phyloP scores from a whole-genome alignment of 257 asterid genomes.

The Asclepias syriaca region DNA sequence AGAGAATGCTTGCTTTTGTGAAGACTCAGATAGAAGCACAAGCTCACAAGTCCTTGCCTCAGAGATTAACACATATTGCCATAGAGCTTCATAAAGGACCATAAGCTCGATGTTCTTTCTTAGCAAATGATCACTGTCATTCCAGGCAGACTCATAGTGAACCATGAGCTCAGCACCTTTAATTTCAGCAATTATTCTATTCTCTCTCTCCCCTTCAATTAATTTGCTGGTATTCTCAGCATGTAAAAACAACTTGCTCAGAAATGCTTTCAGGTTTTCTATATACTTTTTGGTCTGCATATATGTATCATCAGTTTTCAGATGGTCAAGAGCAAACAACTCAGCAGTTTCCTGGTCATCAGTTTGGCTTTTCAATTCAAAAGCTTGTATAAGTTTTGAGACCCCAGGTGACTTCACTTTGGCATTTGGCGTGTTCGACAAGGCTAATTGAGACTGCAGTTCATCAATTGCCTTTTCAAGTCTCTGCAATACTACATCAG shows the following conservation, averaged over 20 bases:
- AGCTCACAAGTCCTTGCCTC: slow-evolving; percentile 52
- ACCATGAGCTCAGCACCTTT: slow-evolving; percentile 32
- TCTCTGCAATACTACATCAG: slow-evolving; percentile 40
- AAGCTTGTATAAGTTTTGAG: slow-evolving; percentile 81
- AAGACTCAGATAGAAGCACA: slow-evolving; percentile 38
- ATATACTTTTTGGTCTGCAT: slow-evolving; percentile 37
- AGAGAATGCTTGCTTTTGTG: slow-evolving; percentile 46
- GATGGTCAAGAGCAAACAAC: slow-evolving; percentile 32
- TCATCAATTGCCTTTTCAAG: slow-evolving; percentile 68
- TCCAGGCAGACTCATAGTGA: slow-evolving; percentile 38
- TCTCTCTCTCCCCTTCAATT: slow-evolving; percentile 40
- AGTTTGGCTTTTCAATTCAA: slow-evolving; percentile 52
- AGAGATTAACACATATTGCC: slow-evolving; percentile 35
- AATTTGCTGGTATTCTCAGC: slow-evolving; percentile 46
- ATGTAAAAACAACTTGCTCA: slow-evolving; percentile 42
- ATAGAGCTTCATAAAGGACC: slow-evolving; percentile 63
- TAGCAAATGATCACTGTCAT: slow-evolving; percentile 53
- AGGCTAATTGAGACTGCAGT: slow-evolving; percentile 45
- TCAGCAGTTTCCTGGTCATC: slow-evolving; percentile 55
- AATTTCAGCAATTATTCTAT: slow-evolving; percentile 33
- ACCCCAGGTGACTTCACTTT: slow-evolving; percentile 57
- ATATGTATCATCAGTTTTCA: slow-evolving; percentile 38
- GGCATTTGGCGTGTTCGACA: slow-evolving; percentile 42
- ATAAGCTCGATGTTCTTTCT: slow-evolving; percentile 60
- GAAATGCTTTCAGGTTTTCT: slow-evolving; percentile 35